A percentile compares a stretch with the other conserved stretches of the same genome.
Conservation (phyloP, 352 stramenopile genomes). For the Phytophthora multivora region DNA sequence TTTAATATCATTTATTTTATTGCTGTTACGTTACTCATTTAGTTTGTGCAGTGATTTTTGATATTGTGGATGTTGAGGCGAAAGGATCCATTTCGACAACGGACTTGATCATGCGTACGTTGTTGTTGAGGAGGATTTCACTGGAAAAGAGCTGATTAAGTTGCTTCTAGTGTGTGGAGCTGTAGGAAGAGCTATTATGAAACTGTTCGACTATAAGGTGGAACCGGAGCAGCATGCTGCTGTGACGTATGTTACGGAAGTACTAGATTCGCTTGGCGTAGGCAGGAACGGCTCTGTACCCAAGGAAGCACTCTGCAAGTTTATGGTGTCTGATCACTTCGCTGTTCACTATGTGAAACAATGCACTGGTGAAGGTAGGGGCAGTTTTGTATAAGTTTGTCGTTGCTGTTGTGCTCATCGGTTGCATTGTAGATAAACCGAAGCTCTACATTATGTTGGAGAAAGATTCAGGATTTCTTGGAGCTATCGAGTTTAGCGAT, state of each 20-base stretch:
- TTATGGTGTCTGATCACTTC: constrained; percentile 55
- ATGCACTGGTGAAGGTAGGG: constrained; percentile 56
- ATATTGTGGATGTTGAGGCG: constrained; percentile 51
- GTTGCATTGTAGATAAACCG: constrained; percentile 39
- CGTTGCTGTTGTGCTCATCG: neutral
- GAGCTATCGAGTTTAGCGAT: constrained; percentile 61
- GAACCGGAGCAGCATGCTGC: constrained; percentile 42
- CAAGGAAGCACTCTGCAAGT: constrained; percentile 49
- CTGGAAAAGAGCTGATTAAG: neutral
- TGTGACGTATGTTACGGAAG: constrained; percentile 49
- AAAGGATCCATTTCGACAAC: constrained; percentile 39
- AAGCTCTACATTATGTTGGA: constrained; percentile 71
- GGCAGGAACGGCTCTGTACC: constrained; percentile 26
- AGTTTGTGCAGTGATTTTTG: constrained; percentile 54
- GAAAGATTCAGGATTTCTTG: constrained; percentile 64
- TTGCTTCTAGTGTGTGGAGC: constrained; percentile 48
- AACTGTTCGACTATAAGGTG: constrained; percentile 61
- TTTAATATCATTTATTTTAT: constrained; percentile 3
- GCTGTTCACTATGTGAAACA: constrained; percentile 70
- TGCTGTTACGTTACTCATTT: constrained; percentile 3
- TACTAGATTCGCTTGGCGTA: constrained; percentile 42
- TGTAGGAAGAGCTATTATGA: constrained; percentile 54
- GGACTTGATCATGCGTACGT: constrained; percentile 57
- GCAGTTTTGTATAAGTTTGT: neutral
- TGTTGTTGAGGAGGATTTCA: neutral